These are phyloP conservation scores for Chenopodium suecicum DNA, from an alignment of 148 eudicot species.

Conservation along the genomic window DNA sequence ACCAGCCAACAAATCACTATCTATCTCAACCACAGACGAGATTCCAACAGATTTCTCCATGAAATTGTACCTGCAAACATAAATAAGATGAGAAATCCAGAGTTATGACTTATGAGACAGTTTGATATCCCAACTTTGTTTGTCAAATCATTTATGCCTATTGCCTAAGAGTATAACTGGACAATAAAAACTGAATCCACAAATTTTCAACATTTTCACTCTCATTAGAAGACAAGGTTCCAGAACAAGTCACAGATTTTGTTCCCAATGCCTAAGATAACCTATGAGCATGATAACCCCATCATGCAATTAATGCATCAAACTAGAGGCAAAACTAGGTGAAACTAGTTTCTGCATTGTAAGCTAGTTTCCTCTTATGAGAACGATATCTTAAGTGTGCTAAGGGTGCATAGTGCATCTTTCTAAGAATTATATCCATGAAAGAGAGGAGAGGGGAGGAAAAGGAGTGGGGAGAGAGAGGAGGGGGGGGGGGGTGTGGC, in stretches of 20 bases:
- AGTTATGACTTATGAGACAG: neutral
- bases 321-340: neutral
- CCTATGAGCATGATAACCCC: neutral
- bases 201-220: too few species aligned
- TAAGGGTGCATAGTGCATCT: too few species aligned
- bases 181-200: neutral
- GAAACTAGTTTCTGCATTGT: neutral
- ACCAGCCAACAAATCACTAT: conserved; percentile 40
- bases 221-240: neutral
- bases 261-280: neutral
- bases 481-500: too few species aligned
- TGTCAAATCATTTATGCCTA: neutral
- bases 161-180: neutral
- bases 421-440: too few species aligned
- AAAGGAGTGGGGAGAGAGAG: too few species aligned
- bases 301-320: too few species aligned
- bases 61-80: conserved; percentile 69
- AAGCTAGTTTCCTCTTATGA: neutral
- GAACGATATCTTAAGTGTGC: neutral
- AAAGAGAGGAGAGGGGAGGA: too few species aligned
- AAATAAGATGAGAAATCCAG: neutral
- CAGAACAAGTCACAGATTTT: neutral
- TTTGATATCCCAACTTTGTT: neutral
- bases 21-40: conserved; percentile 68
- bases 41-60: conserved; percentile 84